A percentile compares a stretch with the other conserved stretches of the same genome.
phyloP scores from a whole-genome alignment of 768 basidiomycete genomes.

The Scleroderma bovista region DNA sequence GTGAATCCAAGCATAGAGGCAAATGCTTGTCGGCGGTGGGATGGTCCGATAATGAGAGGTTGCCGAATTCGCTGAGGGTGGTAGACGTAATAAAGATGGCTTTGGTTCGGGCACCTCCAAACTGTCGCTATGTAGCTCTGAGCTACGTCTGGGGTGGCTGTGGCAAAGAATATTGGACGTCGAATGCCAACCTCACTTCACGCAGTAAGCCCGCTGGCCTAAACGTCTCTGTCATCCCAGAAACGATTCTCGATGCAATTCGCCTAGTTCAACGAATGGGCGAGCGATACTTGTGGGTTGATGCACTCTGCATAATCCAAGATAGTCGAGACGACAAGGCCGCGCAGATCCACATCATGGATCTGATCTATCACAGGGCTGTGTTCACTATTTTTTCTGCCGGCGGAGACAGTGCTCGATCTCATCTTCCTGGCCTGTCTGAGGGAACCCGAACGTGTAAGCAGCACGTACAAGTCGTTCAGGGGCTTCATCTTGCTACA shows the following conservation, averaged over 20 bases:
- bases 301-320: conserved; percentile 20
- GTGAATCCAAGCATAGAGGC: not conserved
- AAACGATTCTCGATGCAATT: conserved; percentile 19
- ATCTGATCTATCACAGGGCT: conserved; percentile 13
- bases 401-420: conserved; percentile 6
- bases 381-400: conserved; percentile 17
- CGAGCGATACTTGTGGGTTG: conserved; percentile 21
- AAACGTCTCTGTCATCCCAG: conserved; percentile 4
- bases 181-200: not conserved
- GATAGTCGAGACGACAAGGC: conserved; percentile 15
- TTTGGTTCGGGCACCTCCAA: conserved; percentile 2
- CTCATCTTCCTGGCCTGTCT: conserved; percentile 10
- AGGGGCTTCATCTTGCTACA: conserved; percentile 17
- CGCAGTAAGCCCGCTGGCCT: conserved; percentile 3
- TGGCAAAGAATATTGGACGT: conserved; percentile 5
- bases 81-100: conserved; percentile 1
- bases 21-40: not conserved
- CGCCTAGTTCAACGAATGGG: conserved; percentile 11
- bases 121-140: conserved; percentile 3
- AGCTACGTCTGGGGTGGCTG: conserved; percentile 5
- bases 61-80: conserved; percentile 2
- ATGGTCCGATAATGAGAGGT: not conserved
- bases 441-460: conserved; percentile 6
- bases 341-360: conserved; percentile 14
- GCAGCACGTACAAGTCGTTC: conserved; percentile 14